Evolutionary conservation across 208 protist species (phyloP).

Genomic region (Tritrichomonas foetus): DNA sequence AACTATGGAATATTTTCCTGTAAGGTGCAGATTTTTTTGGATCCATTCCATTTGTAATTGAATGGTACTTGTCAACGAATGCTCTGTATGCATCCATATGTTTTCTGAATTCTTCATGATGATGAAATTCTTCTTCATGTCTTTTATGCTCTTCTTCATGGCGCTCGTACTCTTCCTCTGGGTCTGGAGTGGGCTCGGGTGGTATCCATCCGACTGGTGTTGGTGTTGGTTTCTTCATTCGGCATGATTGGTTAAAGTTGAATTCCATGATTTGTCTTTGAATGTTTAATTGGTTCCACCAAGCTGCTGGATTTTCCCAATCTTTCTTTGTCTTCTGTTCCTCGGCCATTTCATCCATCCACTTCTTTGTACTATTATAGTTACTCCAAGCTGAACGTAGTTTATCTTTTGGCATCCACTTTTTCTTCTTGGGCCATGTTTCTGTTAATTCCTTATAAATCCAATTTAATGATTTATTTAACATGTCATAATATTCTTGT

Average conservation of each 20-base stretch:
- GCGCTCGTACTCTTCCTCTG: background rate
- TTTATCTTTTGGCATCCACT: background rate
- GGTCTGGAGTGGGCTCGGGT: background rate
- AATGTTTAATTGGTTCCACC: slow-evolving; percentile 7
- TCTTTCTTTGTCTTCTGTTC: background rate
- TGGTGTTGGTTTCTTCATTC: slow-evolving; percentile 1
- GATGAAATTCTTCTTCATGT: no score
- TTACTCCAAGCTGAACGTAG: background rate
- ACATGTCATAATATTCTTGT: background rate
- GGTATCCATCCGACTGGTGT: slow-evolving; percentile 5
- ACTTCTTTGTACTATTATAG: background rate
- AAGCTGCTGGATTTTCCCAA: background rate
- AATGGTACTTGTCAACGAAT: no score
- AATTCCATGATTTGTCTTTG: slow-evolving; percentile 15
- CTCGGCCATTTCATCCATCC: background rate
- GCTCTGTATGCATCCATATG: no score
- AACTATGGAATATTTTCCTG: no score
- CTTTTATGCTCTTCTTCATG: no score
- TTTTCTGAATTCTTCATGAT: no score
- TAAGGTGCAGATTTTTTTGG: no score
- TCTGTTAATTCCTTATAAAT: background rate
- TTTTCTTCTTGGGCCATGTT: background rate
- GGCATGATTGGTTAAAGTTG: background rate
- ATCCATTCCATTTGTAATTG: no score
- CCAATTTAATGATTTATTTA: background rate